Percentiles rank a stretch among this genome's conserved stretches.
Conservation (phyloP, 1,139 yeast species). For the Lodderomyces margitis region DNA sequence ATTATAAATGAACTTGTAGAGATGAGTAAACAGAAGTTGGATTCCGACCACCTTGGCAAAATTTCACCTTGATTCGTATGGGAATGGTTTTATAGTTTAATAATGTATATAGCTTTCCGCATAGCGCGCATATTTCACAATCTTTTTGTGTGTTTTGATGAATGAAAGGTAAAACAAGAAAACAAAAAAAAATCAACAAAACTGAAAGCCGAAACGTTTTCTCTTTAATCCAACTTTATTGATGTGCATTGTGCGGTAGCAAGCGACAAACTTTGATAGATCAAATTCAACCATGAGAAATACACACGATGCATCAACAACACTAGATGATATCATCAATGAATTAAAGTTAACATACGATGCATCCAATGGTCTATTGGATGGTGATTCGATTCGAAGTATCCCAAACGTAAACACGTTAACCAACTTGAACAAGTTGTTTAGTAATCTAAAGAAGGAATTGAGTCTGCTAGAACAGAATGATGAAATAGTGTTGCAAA, state of each 20-base stretch:
- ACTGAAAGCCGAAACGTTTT: too few relatives aligned
- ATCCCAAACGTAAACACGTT: slow-evolving; percentile 49
- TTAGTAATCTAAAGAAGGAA: slow-evolving; percentile 49
- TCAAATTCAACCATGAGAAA: slow-evolving; percentile 17
- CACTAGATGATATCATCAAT: slow-evolving; percentile 52
- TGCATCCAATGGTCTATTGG: slow-evolving; percentile 55
- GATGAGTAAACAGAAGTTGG: slow-evolving; percentile 2
- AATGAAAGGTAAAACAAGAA: too few relatives aligned
- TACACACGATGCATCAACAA: slow-evolving; percentile 35
- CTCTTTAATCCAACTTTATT: background rate
- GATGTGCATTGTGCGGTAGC: background rate
- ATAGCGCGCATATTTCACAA: background rate
- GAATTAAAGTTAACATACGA: slow-evolving; percentile 58
- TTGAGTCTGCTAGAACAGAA: slow-evolving; percentile 44
- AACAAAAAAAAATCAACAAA: background rate
- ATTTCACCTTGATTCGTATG: slow-evolving; percentile 5
- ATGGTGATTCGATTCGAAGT: slow-evolving; percentile 52
- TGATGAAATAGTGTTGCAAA: slow-evolving; percentile 41
- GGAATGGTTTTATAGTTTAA: too few relatives aligned
- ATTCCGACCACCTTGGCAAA: slow-evolving; percentile 2
- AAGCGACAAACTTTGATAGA: background rate
- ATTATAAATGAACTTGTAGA: slow-evolving; percentile 36
- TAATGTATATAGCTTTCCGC: too few relatives aligned
- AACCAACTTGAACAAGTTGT: slow-evolving; percentile 43
- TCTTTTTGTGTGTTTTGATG: too few relatives aligned